phyloP scores from a whole-genome alignment of 805 yeast genomes.

The Priceomyces haplophilus region DNA sequence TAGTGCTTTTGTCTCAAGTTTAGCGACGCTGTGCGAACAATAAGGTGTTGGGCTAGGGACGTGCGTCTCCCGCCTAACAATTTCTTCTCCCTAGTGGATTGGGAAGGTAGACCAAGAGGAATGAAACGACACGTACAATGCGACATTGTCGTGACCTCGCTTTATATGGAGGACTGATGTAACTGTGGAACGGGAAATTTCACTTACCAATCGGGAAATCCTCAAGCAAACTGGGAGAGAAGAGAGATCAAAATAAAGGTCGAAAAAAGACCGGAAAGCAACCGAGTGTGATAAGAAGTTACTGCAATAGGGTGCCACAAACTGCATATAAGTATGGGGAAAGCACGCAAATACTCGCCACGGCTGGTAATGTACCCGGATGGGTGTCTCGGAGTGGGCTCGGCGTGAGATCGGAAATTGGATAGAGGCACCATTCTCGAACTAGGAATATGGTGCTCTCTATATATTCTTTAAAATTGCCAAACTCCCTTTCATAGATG shows the following conservation, averaged over 20 bases:
- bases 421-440: constrained; percentile 1
- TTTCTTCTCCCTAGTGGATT: no score
- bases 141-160: not conserved
- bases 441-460: not conserved
- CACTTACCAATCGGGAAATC: constrained; percentile 8
- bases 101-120: no score
- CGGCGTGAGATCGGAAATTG: not conserved
- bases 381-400: not conserved
- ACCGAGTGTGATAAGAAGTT: not conserved
- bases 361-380: not conserved
- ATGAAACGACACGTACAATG: not conserved
- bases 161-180: not conserved
- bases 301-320: not conserved
- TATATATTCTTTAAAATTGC: constrained; percentile 2
- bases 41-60: no score
- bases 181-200: constrained; percentile 4
- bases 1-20: no score
- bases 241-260: not conserved
- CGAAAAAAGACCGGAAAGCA: not conserved
- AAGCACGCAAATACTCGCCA: not conserved
- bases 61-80: no score
- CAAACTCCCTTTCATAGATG: constrained; percentile 3
- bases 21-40: no score
- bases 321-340: not conserved
- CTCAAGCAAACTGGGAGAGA: constrained; percentile 5